These are phyloP conservation scores for Leptosphaerulina australis DNA, from an alignment of 2,329 filamentous ascomycete species.

Conservation along the genomic window DNA sequence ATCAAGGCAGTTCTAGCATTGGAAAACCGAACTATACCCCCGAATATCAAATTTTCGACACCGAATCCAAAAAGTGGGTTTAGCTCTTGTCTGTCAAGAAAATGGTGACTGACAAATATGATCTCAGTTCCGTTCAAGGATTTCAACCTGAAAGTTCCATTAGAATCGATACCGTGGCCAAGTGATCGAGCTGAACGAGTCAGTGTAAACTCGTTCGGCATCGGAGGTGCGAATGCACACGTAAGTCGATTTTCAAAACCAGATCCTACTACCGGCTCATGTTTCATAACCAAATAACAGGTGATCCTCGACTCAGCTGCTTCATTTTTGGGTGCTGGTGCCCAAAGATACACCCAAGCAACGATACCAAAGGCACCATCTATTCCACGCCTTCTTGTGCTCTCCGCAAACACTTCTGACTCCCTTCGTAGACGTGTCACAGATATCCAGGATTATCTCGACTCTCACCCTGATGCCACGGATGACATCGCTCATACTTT, in stretches of 20 bases:
- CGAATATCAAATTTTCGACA: slow-evolving; percentile 27
- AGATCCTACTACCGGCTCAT: not conserved
- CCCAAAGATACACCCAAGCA: too few relatives aligned
- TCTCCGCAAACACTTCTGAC: too few relatives aligned
- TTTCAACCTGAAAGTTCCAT: slow-evolving; percentile 17
- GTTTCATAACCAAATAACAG: too few relatives aligned
- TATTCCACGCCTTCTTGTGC: too few relatives aligned
- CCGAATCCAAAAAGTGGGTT: slow-evolving; percentile 28
- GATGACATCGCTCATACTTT: too few relatives aligned
- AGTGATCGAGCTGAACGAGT: slow-evolving; percentile 12
- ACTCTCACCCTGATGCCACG: too few relatives aligned
- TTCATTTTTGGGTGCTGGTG: too few relatives aligned
- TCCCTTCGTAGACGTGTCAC: too few relatives aligned
- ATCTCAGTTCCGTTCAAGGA: slow-evolving; percentile 15
- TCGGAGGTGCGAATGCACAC: slow-evolving; percentile 23
- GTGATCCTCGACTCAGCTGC: not conserved
- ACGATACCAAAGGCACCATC: too few relatives aligned
- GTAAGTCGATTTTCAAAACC: slow-evolving; percentile 20
- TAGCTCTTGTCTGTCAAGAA: too few relatives aligned
- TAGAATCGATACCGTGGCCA: slow-evolving; percentile 15
- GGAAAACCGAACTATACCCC: slow-evolving; percentile 42
- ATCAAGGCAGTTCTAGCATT: slow-evolving; percentile 49
- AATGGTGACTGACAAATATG: too few relatives aligned
- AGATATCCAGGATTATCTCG: too few relatives aligned
- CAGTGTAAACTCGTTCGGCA: slow-evolving; percentile 22